Evolutionary conservation across 1,139 yeast species (phyloP).

Genomic region (Meyerozyma guilliermondii): DNA sequence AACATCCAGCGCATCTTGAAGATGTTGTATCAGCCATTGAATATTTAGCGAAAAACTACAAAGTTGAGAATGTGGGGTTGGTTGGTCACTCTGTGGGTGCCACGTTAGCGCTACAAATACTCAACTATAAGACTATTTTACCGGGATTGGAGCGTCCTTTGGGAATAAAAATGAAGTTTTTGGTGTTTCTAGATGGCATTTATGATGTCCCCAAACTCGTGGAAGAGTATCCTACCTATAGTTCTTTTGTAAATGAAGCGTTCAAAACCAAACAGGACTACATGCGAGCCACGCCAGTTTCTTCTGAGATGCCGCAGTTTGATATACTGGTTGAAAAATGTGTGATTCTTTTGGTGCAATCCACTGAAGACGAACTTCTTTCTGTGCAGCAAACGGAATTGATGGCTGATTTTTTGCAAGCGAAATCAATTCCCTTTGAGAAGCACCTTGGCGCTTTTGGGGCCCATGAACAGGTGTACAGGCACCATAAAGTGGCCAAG

Average conservation of each 20-base stretch:
- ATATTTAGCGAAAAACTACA: constrained; percentile 17
- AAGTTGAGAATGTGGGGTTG: constrained; percentile 23
- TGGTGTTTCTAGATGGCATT: constrained; percentile 46
- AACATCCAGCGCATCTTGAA: constrained; percentile 58
- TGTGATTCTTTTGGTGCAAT: constrained; percentile 20
- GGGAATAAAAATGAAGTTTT: constrained; percentile 5
- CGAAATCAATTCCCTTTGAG: constrained; percentile 4
- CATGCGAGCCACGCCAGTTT: constrained; percentile 22
- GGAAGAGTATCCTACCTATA: constrained; percentile 41
- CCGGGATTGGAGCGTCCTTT: constrained; percentile 5
- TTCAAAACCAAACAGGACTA: constrained; percentile 22
- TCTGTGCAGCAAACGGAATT: constrained; percentile 19
- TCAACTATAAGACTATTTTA: constrained; percentile 23
- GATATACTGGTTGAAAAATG: constrained; percentile 6
- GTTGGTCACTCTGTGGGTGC: constrained; percentile 88
- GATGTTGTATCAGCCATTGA: constrained; percentile 51
- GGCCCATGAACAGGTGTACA: constrained; percentile 30
- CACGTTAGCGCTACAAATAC: constrained; percentile 55
- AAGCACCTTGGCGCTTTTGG: constrained; percentile 23
- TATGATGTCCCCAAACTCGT: constrained; percentile 37
- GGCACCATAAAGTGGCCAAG: constrained; percentile 16
- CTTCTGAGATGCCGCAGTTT: constrained; percentile 10
- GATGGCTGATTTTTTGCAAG: constrained; percentile 14
- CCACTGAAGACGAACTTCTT: constrained; percentile 31
- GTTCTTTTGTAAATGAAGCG: constrained; percentile 38